Evolutionary conservation across 345 rosid genomes (phyloP), one percentile per base, ranked within the genome.

Genomic region (Boechera stricta): DNA sequence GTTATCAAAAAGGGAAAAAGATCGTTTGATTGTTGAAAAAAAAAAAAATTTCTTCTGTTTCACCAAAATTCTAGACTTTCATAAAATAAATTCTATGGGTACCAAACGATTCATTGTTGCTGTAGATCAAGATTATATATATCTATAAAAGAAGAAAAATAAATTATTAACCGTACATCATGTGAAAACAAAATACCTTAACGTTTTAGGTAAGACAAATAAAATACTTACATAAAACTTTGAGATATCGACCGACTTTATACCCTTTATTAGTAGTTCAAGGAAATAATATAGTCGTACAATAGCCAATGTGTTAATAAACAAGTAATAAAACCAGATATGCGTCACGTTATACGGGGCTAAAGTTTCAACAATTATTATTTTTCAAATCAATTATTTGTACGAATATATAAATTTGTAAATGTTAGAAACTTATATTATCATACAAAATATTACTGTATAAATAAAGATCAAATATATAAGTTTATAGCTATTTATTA

Each of bases 161-260:
- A 45, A 5, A 45, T 13, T 45, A 13, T 5, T 45, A 13, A 45
- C 49, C 18, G 49, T 41, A 44, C 49, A 44, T 44, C 16, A 44
- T 44, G 51, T 11, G 7, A 21, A 36, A 55, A 44, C 32, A 45
- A 74, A 61, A 28, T 4, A 62, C 35, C 11, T 31, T 63, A 16
- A 73, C 78, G 48, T 74, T 65, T 44, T 56, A 35, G 59, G 49
- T 39, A 49, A 59, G 73, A 58, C 54, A 67, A 64, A 12, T 18
- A 59, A n/a, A 36, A 49, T 45, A 56, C 24, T 24, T 38, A 12
- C 67, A 41, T 58, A 8, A 60, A 21, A 10, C 6, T 39, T 41
- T 15, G 69, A 68, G 74, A 68, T 21, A 52, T 68, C 45, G 33
- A 67, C 79, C 62, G 79, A 67, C 68, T 28, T 21, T 21, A 64